These are phyloP conservation scores for Boletus insuetus DNA, from an alignment of 768 basidiomycete genomes.

Conservation along the genomic window DNA sequence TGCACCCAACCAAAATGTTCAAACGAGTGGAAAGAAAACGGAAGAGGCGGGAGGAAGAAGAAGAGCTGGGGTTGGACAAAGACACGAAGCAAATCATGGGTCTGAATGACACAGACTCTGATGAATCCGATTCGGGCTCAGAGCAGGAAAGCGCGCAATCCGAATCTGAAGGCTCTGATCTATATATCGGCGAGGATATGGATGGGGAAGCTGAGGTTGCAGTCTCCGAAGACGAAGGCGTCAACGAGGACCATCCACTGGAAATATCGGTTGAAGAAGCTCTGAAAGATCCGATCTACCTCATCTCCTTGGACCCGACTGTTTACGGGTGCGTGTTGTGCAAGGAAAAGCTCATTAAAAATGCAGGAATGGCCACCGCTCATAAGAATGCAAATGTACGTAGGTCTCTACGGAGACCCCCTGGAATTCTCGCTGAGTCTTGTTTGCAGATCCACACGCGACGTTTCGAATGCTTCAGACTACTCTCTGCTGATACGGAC, in stretches of 20 bases:
- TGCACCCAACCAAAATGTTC: constrained; percentile 52
- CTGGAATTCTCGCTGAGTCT: neutral
- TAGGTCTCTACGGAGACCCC: constrained; percentile 21
- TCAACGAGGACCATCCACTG: constrained; percentile 38
- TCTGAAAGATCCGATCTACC: constrained; percentile 61
- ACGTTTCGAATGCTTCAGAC: constrained; percentile 51
- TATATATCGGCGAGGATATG: constrained; percentile 17
- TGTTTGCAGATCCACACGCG: constrained; percentile 58
- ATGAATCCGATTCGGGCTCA: constrained; percentile 56
- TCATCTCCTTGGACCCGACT: constrained; percentile 53
- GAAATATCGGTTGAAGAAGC: constrained; percentile 58
- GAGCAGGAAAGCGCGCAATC: constrained; percentile 35
- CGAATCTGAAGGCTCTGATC: constrained; percentile 16
- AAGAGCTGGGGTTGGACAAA: constrained; percentile 60
- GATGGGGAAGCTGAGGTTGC: constrained; percentile 26
- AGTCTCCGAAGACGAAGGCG: constrained; percentile 23
- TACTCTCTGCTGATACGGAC: constrained; percentile 38
- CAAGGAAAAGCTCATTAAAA: constrained; percentile 71
- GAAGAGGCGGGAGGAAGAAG: constrained; percentile 58
- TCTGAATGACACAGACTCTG: constrained; percentile 72
- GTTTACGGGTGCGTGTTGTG: constrained; percentile 64
- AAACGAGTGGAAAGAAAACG: constrained; percentile 73
- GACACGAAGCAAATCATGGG: constrained; percentile 65
- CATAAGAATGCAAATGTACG: constrained; percentile 66
- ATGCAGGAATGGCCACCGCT: constrained; percentile 47